phyloP scores from a whole-genome alignment of 192 early-diverging fungal species.

The Podila epigama region DNA sequence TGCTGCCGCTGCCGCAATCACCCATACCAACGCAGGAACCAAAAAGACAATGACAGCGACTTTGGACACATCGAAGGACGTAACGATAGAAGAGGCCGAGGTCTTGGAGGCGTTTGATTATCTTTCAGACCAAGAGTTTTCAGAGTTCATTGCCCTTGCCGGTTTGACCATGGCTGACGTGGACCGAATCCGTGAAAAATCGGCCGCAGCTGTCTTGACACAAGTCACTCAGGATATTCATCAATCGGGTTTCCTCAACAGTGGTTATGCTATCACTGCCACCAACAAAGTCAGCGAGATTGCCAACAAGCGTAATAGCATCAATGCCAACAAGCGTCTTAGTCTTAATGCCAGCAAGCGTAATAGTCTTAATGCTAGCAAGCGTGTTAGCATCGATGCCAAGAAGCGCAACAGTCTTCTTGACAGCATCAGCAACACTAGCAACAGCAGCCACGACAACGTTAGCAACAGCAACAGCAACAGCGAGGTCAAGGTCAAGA shows the following conservation, averaged over 20 bases:
- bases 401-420: too few relatives aligned
- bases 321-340: too few relatives aligned
- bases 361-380: too few relatives aligned
- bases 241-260: not conserved
- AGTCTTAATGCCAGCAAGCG: too few relatives aligned
- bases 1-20: not conserved
- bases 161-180: slow-evolving; percentile 31
- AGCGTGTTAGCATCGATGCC: too few relatives aligned
- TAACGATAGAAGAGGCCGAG: slow-evolving; percentile 41
- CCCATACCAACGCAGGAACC: not conserved
- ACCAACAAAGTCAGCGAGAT: not conserved
- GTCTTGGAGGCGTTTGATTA: slow-evolving; percentile 46
- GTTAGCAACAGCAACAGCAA: too few relatives aligned
- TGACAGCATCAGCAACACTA: too few relatives aligned
- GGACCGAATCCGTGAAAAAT: slow-evolving; percentile 35
- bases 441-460: too few relatives aligned
- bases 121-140: slow-evolving; percentile 28
- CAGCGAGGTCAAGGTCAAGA: too few relatives aligned
- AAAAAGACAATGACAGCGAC: not conserved
- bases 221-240: slow-evolving; percentile 38
- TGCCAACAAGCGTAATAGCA: too few relatives aligned
- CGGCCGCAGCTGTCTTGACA: slow-evolving; percentile 15
- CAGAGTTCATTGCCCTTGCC: slow-evolving; percentile 29
- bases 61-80: not conserved
- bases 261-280: not conserved